Base-by-base conservation (phyloP, 805 yeast species). In the Teunomyces kruisii region DNA sequence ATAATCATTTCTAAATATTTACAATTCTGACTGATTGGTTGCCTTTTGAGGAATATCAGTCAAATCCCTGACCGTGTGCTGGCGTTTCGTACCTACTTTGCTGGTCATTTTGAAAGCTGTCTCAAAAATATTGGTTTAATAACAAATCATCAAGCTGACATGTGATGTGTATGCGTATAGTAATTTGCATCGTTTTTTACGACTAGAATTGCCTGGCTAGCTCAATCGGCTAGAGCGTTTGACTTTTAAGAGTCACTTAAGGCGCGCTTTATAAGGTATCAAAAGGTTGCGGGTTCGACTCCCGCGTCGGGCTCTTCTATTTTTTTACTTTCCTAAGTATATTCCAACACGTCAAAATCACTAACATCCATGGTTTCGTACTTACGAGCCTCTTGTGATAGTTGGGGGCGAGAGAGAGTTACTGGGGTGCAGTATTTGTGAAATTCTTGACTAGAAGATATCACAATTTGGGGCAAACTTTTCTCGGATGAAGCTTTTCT, bases 161-260 rank as follows among this genome's bases (percentile, higher is more conserved):
- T 22, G 8, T 17, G 4, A 5, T 4, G 17, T n/a, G 12, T 24
- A 13, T 16, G 12, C 8, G 12, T 12, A n/a, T 22, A n/a, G 8
- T 16, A 22, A n/a, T 35, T 35, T 19, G 3, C 10, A 4, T 5
- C 3, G 1, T 1, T 1, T 13, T 35, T 12, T 7, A 8, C 17
- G 9, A n/a, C 28, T 26, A 40, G 30, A 37, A 16, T 53, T 58
- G 64, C 64, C 58, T 57, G 65, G 64, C 64, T 27, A 41, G 36
- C 48, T 45, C 48, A 45, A 45, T 45, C 38, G 45, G 48, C 45
- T 45, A 45, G 48, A 45, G 48, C 48, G 45, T 45, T 42, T 45
- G 48, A 45, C 48, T 45, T 42, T 45, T 45, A 45, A 17, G 8
- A 30, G 42, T 40, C 42, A 40, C 42, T 15, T 17, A 30, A 19